A percentile compares a stretch with the other conserved stretches of the same genome.
phyloP scores from a whole-genome alignment of 2,329 filamentous ascomycete species.

The Grosmannia huntii region DNA sequence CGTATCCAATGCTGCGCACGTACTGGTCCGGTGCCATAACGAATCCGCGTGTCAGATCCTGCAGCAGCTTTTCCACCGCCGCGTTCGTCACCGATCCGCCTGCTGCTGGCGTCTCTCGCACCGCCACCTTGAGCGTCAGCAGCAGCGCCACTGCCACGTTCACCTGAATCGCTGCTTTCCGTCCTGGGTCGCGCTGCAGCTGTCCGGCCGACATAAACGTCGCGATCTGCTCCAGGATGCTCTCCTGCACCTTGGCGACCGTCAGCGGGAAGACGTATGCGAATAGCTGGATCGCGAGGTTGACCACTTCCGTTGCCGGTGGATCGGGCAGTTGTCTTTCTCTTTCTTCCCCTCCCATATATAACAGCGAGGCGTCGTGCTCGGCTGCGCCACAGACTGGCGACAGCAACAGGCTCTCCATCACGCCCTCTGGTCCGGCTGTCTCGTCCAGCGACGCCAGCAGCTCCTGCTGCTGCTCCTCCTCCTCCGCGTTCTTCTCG shows the following conservation, averaged over 20 bases:
- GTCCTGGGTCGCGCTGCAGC: slow-evolving; percentile 72
- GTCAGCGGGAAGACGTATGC: slow-evolving; percentile 84
- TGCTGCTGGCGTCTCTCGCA: slow-evolving; percentile 63
- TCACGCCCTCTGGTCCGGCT: slow-evolving; percentile 48
- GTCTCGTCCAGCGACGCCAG: slow-evolving; percentile 32
- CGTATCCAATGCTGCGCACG: slow-evolving; percentile 73
- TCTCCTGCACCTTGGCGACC: slow-evolving; percentile 85
- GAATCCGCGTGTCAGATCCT: slow-evolving; percentile 60
- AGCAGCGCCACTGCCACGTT: slow-evolving; percentile 78
- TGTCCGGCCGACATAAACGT: slow-evolving; percentile 73
- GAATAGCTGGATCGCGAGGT: slow-evolving; percentile 86
- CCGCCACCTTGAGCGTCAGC: slow-evolving; percentile 69
- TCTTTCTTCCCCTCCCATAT: slow-evolving; percentile 33
- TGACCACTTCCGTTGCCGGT: slow-evolving; percentile 84
- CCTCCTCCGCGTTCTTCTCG: slow-evolving; percentile 27
- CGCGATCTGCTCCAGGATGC: slow-evolving; percentile 83
- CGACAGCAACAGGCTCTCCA: slow-evolving; percentile 49
- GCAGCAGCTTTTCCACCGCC: slow-evolving; percentile 72
- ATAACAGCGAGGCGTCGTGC: slow-evolving; percentile 76
- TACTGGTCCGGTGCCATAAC: slow-evolving; percentile 75
- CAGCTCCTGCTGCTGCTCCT: slow-evolving; percentile 9
- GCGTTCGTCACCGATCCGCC: slow-evolving; percentile 60
- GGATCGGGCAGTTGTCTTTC: slow-evolving; percentile 50
- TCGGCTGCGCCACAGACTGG: slow-evolving; percentile 76
- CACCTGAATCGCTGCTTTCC: slow-evolving; percentile 81